Base-by-base conservation (phyloP, 176 grass and related monocot genomes). In the Hordeum marinum region DNA sequence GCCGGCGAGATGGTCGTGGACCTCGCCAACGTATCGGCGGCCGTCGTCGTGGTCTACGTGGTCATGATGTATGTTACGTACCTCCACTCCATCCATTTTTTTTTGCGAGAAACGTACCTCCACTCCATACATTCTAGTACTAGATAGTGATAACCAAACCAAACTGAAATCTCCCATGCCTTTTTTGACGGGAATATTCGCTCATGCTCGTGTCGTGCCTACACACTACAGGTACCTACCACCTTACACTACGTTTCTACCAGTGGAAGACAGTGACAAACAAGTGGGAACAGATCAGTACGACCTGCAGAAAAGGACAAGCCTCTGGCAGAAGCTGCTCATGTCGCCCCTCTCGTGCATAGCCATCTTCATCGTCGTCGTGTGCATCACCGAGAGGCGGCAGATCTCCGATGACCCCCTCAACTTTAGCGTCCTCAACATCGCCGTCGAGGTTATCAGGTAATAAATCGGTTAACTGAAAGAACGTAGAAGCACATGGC, bases 31-130 rank as follows among this genome's bases (percentile, higher is more conserved):
- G 20, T 98, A 6, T 88, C 95, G 58, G 27, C 89, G 7, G 91
- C 92, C 76, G 13, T 90, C 7, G 48, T 98, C 61, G 92, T 93
- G 26, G 80, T 98, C 36, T 91, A 87, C 66, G 85, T 90, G 24
- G 85, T 91, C 1, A 95, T 98, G 92, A 98, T 98, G 95, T 98
- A 72, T 5, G 78, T 80, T 95, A 77, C 13, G 77, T 80, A 23
- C 8, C 1, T 34, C 29, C 31, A 4, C 32, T 29, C 2, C 29
- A 29, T 29, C 29, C 1, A 13, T 27, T 64, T 29, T 29, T 29
- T 29, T 29, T 29, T 29, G 29, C 29, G 29, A 29, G 29, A 29
- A 29, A 42, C 9, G 3, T 42, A 42, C 9, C 40, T 42, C 9
- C 40, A 43, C 41, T 7, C 46, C 3, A 50, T 74, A 13, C 1